These are phyloP conservation scores for Megacollybia marginata DNA, from an alignment of 768 basidiomycete species.

Conservation along the genomic window DNA sequence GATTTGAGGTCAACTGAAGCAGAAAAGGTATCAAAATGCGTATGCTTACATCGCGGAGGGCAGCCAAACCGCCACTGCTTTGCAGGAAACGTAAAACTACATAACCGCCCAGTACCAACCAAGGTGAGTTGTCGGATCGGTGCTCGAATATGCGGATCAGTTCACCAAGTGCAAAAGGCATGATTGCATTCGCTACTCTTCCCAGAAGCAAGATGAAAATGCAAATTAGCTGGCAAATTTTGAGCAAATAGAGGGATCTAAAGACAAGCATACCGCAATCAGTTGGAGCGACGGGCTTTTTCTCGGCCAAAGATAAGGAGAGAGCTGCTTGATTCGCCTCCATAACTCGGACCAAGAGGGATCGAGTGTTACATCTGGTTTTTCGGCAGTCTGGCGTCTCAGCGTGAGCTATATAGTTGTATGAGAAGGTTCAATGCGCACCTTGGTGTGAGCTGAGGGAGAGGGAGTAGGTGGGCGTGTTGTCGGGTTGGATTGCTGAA, in stretches of 20 bases:
- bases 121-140: constrained; percentile 40
- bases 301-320: constrained; percentile 82
- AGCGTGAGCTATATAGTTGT: background rate
- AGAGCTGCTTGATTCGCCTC: constrained; percentile 54
- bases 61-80: constrained; percentile 68
- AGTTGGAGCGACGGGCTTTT: constrained; percentile 60
- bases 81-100: constrained; percentile 66
- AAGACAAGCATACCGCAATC: constrained; percentile 42
- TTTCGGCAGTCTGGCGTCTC: constrained; percentile 24
- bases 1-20: background rate
- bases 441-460: constrained; percentile 32
- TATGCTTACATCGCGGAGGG: constrained; percentile 47
- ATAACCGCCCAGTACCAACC: constrained; percentile 65
- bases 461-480: constrained; percentile 46
- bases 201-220: constrained; percentile 63
- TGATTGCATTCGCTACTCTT: constrained; percentile 65
- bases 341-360: constrained; percentile 69
- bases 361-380: constrained; percentile 50
- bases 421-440: constrained; percentile 9
- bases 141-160: constrained; percentile 54
- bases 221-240: constrained; percentile 45
- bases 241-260: constrained; percentile 4
- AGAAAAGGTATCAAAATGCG: background rate
- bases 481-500: constrained; percentile 44
- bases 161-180: constrained; percentile 65